A percentile compares a stretch with the other conserved stretches of the same genome.
Evolutionary conservation across 345 rosid genomes (phyloP).

Genomic region (thale cress (Arabidopsis thaliana)): TAIR10.1 NC_003074.8:22920001-22920500

Average conservation of each 20-base stretch:
- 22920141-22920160: conserved; percentile 89
- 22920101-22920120: conserved; percentile 61
- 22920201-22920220: conserved; percentile 31
- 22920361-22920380: not conserved
- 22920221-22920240: not conserved
- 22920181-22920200: conserved; percentile 25
- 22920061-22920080: conserved; percentile 33
- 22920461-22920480: not conserved
- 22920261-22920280: conserved; percentile 1
- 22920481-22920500: not conserved
- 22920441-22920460: no score
- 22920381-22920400: not conserved
- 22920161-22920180: conserved; percentile 51
- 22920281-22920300: conserved; percentile 5
- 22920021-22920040: conserved; percentile 48
- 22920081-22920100: conserved; percentile 63
- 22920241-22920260: not conserved
- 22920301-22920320: not conserved
- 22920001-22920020: conserved; percentile 7
- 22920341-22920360: not conserved
- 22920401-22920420: not conserved
- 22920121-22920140: conserved; percentile 79
- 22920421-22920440: not conserved
- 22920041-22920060: conserved; percentile 63
- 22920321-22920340: not conserved